A percentile compares a stretch with the other conserved stretches of the same genome.
Conservation (phyloP, 176 grass and related monocot species). For the Melocanna baccifera region DNA sequence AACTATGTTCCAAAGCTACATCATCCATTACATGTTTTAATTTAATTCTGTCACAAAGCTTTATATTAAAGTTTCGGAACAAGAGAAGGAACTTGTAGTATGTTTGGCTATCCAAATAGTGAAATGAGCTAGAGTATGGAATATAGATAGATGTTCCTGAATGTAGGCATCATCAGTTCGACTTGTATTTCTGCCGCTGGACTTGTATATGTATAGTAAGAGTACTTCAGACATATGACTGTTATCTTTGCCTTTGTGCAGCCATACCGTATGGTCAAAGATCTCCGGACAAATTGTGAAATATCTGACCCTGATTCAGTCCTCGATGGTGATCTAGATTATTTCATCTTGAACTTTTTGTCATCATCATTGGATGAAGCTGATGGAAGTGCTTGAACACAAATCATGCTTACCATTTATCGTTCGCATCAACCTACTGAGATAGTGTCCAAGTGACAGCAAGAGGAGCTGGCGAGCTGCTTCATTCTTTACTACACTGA, state of each 20-base stretch:
- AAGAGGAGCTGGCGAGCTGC: not conserved
- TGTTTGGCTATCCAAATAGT: slow-evolving; percentile 1
- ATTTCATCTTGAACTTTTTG: slow-evolving; percentile 84
- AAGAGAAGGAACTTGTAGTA: not conserved
- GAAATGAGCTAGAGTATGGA: not conserved
- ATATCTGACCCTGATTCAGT: slow-evolving; percentile 89
- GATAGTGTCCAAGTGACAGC: not conserved
- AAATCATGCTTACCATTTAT: slow-evolving; percentile 1
- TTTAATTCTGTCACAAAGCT: not conserved
- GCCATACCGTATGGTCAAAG: slow-evolving; percentile 97
- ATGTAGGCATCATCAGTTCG: not conserved
- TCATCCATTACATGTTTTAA: not conserved
- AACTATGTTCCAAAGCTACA: not conserved
- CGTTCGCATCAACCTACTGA: not conserved
- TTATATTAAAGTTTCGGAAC: not conserved
- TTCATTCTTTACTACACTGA: not conserved
- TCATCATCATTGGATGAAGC: slow-evolving; percentile 69
- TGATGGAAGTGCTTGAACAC: slow-evolving; percentile 48
- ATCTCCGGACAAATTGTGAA: slow-evolving; percentile 93
- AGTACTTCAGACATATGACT: slow-evolving; percentile 13
- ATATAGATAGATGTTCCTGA: not conserved
- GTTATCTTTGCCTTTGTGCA: slow-evolving; percentile 24
- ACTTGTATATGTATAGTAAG: not conserved
- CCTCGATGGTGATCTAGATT: slow-evolving; percentile 70
- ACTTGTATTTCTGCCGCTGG: not conserved